Base-by-base conservation (phyloP, 495 filamentous ascomycete genomes). In the Hypoxylon fragiforme region DNA sequence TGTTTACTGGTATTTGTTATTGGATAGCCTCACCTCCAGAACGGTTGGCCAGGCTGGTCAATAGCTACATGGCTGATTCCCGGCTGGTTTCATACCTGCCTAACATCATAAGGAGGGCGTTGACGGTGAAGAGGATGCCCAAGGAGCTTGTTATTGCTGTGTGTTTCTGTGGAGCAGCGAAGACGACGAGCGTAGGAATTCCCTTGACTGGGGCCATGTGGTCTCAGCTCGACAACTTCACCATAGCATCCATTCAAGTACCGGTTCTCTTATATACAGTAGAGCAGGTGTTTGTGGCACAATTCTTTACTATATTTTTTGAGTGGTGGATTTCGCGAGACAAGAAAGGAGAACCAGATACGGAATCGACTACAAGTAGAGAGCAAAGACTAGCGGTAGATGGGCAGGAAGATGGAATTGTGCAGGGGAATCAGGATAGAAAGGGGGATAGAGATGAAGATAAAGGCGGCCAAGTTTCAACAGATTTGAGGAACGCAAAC, bases 91-190 rank as follows among this genome's bases (percentile, higher is more conserved):
- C 36, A 8, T 37, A 35, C 42, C 52, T 69, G 13, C 66, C 69
- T 6, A 16, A 19, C 4, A 15, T 38, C 1, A 15, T 64, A 38
- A 54, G 47, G 40, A 55, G 49, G 22, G 55, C 51, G 12, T 15
- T 69, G n/a, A 63, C 52, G 1, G 26, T 81, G 28, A 68, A 60
- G 45, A 69, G 60, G 32, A 72, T 81, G 57, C 56, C 75, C 0
- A 67, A 71, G 1, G 72, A 77, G 40, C 74, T 80, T 42, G 74
- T 79, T 0, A 73, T 81, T 49, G 78, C 78, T 5, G 73, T 81
- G 1, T 82, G 80, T 52, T 81, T 81, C 62, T 82, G 80, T 49
- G 79, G 75, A 1, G 78, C 80, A 0, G 78, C 80, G 16, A 82
- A 82, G 62, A 82, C 78, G 37, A 81, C 78, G 7, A 76, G 75